Conservation (phyloP, 345 rosid genomes). For the Populus tremula region DNA sequence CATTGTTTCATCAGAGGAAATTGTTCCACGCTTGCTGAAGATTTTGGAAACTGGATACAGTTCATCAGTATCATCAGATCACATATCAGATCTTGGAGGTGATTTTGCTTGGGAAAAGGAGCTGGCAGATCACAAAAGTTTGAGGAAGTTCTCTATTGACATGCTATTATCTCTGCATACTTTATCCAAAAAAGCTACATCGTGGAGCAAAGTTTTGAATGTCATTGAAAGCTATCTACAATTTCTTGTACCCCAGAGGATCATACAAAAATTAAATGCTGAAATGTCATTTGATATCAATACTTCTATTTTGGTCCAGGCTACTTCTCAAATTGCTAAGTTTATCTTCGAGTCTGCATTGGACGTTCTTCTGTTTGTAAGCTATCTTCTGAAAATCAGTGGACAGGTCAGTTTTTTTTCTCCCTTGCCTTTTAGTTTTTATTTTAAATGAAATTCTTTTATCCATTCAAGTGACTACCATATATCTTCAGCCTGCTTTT, state of each 20-base stretch:
- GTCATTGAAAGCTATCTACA: conserved; percentile 61
- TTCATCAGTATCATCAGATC: conserved; percentile 40
- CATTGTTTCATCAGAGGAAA: conserved; percentile 64
- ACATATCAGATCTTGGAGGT: conserved; percentile 47
- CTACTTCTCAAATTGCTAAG: conserved; percentile 76
- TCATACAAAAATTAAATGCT: conserved; percentile 41
- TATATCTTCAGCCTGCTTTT: neutral
- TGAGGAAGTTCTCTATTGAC: conserved; percentile 70
- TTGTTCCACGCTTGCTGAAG: conserved; percentile 68
- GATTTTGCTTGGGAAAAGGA: conserved; percentile 69
- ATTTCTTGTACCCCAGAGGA: conserved; percentile 71
- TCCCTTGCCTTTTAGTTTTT: neutral
- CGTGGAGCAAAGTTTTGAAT: conserved; percentile 72
- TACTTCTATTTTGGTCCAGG: conserved; percentile 59
- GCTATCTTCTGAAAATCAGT: conserved; percentile 67
- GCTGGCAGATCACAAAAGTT: conserved; percentile 58
- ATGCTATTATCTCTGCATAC: conserved; percentile 68
- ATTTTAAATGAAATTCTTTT: neutral
- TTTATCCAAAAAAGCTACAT: conserved; percentile 57
- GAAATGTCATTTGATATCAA: conserved; percentile 43
- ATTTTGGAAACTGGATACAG: conserved; percentile 75
- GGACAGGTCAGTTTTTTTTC: conserved; percentile 58
- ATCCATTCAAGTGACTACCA: neutral
- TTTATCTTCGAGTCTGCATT: conserved; percentile 82
- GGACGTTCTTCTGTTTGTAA: conserved; percentile 68